Evolutionary conservation across 2,329 filamentous ascomycete genomes (phyloP), one percentile per base, ranked within the genome.

Genomic region (Sclerotinia subarctica): DNA sequence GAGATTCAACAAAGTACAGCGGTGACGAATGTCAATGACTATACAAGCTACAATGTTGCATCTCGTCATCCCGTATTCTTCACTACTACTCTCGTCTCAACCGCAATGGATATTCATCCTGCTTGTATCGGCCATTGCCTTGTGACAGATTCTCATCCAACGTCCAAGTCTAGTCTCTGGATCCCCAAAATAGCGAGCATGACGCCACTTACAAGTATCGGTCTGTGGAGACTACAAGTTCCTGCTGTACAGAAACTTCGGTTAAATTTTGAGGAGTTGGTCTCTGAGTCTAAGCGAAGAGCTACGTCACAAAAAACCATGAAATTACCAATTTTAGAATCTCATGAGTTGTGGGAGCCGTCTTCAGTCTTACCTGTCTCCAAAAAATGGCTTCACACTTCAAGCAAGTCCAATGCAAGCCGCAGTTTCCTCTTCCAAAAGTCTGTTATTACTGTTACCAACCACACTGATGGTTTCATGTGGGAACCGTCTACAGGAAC

Each of bases 101-200:
- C 58, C 4, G 64, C 24, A 32, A 19, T 38, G 5, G 44, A 70
- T 42, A 52, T 71, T 29, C 71, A 71, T 38, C 71, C 71, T 32
- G 67, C 69, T 54, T 69, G 67, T 8, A 70, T 69, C 35, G 70
- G 70, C 17, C 66, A 71, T 62, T 47, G 69, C 26, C 42, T 38
- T 44, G 5, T 49, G 38, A n/a, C 26, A 26, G 26, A 4, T 51
- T 24, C 29, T 62, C 5, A 29, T 26, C 21, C 29, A 19, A 51
- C 49, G 7, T 7, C 32, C 58, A 35, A 35, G n/a, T 56, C 29
- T 32, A 54, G 58, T 51, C 32, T 62, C 17, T 51, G 59, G 59
- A n/a, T 21, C 19, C 26, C 26, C 2, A 35, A 60, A 35, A 17
- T 15, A 19, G 15, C 19, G 2, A 49, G 44, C 5, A 47, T 49